These are phyloP conservation scores for Collybia sordida DNA, from an alignment of 768 basidiomycete genomes.

Conservation along the genomic window DNA sequence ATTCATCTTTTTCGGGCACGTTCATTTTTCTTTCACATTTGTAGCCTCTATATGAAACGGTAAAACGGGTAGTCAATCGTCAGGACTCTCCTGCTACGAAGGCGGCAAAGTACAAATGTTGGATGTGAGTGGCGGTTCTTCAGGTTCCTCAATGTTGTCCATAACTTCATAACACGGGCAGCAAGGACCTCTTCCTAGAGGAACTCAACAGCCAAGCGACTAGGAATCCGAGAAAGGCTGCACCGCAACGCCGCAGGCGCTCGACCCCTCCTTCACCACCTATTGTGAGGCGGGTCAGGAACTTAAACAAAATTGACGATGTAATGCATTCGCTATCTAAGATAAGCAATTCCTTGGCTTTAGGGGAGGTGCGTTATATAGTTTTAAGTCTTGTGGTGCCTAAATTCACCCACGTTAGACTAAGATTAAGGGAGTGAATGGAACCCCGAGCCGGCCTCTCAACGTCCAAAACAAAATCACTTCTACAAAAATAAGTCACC, in stretches of 20 bases:
- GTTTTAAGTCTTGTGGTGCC: not conserved
- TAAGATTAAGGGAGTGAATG: too few relatives aligned
- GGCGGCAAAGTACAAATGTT: not conserved
- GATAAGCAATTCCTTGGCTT: not conserved
- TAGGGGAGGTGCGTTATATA: not conserved
- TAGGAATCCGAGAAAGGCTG: not conserved
- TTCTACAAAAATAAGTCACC: too few relatives aligned
- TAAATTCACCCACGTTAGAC: too few relatives aligned
- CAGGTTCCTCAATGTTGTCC: not conserved
- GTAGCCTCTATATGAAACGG: not conserved
- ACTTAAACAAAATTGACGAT: not conserved
- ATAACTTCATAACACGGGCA: not conserved
- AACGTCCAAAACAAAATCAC: too few relatives aligned
- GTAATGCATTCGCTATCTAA: slow-evolving; percentile 3
- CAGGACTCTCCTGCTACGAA: not conserved
- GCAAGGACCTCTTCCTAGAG: not conserved
- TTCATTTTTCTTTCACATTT: not conserved
- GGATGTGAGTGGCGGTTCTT: not conserved
- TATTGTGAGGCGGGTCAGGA: not conserved
- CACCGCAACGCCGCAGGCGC: not conserved
- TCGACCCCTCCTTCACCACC: not conserved
- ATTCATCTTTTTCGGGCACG: not conserved
- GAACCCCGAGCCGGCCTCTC: too few relatives aligned
- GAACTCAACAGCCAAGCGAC: not conserved
- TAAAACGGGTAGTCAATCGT: not conserved